Conservation (phyloP, 2,329 filamentous ascomycete genomes). For the Colletotrichum brevisporum region DNA sequence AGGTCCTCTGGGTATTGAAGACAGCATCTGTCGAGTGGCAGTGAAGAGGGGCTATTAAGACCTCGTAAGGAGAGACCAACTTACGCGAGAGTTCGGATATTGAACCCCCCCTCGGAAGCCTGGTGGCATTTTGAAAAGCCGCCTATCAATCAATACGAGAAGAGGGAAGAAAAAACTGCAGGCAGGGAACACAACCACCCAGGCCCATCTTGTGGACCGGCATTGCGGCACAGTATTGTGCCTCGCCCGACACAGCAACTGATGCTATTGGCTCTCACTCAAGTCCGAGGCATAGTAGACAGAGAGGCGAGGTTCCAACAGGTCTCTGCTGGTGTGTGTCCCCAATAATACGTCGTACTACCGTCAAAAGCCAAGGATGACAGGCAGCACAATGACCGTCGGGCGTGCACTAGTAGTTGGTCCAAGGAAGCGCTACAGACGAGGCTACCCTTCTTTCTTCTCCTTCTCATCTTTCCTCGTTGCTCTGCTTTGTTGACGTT, state of each 20-base stretch:
- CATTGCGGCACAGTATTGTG: slow-evolving; percentile 22
- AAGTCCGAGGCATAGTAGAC: slow-evolving; percentile 17
- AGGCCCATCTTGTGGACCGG: slow-evolving; percentile 32
- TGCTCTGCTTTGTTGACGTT: neutral
- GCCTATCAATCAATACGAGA: slow-evolving; percentile 7
- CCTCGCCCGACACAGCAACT: slow-evolving; percentile 1
- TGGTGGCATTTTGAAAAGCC: neutral
- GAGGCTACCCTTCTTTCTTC: neutral
- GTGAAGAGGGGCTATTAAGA: neutral
- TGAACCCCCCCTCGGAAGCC: neutral
- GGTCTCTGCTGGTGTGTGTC: neutral
- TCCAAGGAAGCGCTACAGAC: neutral
- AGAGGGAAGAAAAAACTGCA: neutral
- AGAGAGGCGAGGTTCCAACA: slow-evolving; percentile 8
- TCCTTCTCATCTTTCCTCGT: neutral
- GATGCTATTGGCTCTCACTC: slow-evolving; percentile 17
- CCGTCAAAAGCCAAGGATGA: slow-evolving; percentile 14
- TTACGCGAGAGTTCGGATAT: neutral
- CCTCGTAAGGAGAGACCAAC: neutral
- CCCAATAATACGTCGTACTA: slow-evolving; percentile 4
- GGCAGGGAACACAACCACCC: slow-evolving; percentile 10
- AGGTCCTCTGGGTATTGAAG: slow-evolving; percentile 5
- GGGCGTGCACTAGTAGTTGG: slow-evolving; percentile 14
- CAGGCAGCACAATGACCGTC: slow-evolving; percentile 18
- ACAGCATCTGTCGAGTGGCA: neutral